These are phyloP conservation scores for Sarcomyxa edulis DNA, from an alignment of 768 basidiomycete genomes.

Conservation along the genomic window DNA sequence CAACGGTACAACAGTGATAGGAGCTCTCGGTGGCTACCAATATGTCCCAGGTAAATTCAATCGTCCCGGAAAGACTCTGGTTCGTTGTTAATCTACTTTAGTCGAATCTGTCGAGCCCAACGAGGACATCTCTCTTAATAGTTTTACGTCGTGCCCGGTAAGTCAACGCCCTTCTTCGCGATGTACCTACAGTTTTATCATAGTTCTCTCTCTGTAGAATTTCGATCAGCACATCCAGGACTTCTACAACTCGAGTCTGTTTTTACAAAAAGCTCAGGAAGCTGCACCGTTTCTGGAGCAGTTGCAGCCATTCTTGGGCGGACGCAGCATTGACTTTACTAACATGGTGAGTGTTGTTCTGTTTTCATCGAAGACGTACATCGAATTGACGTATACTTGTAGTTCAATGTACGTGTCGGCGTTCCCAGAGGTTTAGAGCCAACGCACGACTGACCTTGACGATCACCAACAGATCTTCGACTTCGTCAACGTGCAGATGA, in stretches of 20 bases:
- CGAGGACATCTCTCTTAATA: slow-evolving; percentile 40
- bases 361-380: too few species aligned
- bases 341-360: slow-evolving; percentile 34
- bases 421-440: neutral
- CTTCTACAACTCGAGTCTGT: slow-evolving; percentile 36
- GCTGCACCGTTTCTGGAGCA: slow-evolving; percentile 30
- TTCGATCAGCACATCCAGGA: slow-evolving; percentile 28
- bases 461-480: slow-evolving; percentile 33
- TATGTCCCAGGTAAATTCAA: slow-evolving; percentile 9
- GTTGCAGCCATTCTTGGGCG: slow-evolving; percentile 35
- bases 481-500: slow-evolving; percentile 47
- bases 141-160: slow-evolving; percentile 40
- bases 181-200: neutral
- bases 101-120: slow-evolving; percentile 42
- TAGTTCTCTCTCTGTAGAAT: slow-evolving; percentile 17
- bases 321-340: slow-evolving; percentile 26
- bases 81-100: slow-evolving; percentile 10
- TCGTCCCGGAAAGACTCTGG: neutral
- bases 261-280: slow-evolving; percentile 27
- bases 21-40: slow-evolving; percentile 48
- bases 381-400: neutral
- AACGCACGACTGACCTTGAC: neutral
- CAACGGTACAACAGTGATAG: slow-evolving; percentile 38
- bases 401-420: slow-evolving; percentile 40
- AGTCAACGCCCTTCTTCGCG: slow-evolving; percentile 3